Evolutionary conservation across 495 filamentous ascomycete genomes (phyloP), one percentile per base, ranked within the genome.

Genomic region (Bathelium albidoporum): DNA sequence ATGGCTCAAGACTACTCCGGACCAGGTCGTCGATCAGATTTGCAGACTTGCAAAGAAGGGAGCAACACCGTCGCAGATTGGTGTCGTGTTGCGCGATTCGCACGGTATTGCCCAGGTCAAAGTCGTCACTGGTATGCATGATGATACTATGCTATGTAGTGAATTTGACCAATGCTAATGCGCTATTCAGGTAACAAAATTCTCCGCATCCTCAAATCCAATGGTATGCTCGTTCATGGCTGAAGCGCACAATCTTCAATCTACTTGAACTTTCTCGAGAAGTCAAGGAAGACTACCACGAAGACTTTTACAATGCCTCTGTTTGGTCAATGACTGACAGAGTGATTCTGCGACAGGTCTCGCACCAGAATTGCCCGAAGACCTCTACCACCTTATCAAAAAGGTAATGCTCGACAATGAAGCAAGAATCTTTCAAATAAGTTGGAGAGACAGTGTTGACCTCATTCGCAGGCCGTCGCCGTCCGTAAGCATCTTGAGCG

Each of bases 401-500:
- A 98, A 98, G 89, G 92, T 92, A 76, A 29, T 24, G 22, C 22
- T 16, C 28, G 34, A 32, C 10, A 7, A 29, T 52, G 10, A 34
- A 12, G 49, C 3, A 7, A 58, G 64, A 24, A 34, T 4, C 2
- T 36, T 59, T 49, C 28, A 14, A 3, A 20, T 3, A 18, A 24
- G 14, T 24, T 32, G 7, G 11, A 7, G 28, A 26, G 55, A 7
- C 4, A 3, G 0, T n/a, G 36, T 31, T 60, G n/a, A 60, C 2
- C 10, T 10, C 24, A 9, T 62, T 64, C 55, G 34, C 58, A 91
- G 90, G 93, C 93, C 72, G 93, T 97, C 74, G 87, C 93, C 74
- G 94, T 99, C 82, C 94, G 95, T 81, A 99, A 99, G 90, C 95
- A 97, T 82, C 90, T 99, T 70, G 92, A 97, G 85, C 88, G 90